Percentiles rank a stretch among this genome's conserved stretches.
These are phyloP conservation scores for Fusarium longipes DNA, from an alignment of 2,329 filamentous ascomycete species.

Conservation along the genomic window DNA sequence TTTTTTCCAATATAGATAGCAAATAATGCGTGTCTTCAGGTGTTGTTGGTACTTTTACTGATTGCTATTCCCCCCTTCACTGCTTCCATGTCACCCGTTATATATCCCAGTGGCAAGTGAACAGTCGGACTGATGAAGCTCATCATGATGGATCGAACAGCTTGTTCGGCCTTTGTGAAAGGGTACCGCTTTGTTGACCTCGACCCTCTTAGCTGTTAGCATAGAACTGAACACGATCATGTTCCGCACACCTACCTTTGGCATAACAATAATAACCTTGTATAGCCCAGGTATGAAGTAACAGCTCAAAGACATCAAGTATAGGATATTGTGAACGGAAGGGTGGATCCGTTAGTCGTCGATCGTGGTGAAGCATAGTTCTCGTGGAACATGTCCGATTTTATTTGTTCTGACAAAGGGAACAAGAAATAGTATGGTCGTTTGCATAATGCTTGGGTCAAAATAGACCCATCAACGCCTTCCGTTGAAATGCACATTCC, in stretches of 20 bases:
- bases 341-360: slow-evolving; percentile 20
- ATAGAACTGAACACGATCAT: neutral
- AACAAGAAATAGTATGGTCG: slow-evolving; percentile 44
- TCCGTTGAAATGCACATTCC: slow-evolving; percentile 38
- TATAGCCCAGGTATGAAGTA: slow-evolving; percentile 1
- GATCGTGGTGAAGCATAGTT: slow-evolving; percentile 30
- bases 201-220: slow-evolving; percentile 12
- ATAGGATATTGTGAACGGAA: slow-evolving; percentile 2
- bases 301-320: slow-evolving; percentile 8
- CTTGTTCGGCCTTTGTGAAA: slow-evolving; percentile 16
- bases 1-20: neutral
- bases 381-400: slow-evolving; percentile 47
- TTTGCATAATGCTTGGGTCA: slow-evolving; percentile 39
- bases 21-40: slow-evolving; percentile 1
- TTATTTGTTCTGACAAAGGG: slow-evolving; percentile 48
- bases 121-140: slow-evolving; percentile 17
- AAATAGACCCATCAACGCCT: slow-evolving; percentile 34
- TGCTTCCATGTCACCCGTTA: neutral
- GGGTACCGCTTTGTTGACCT: neutral
- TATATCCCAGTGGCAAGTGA: slow-evolving; percentile 18
- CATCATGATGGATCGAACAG: slow-evolving; percentile 6
- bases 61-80: neutral
- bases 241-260: slow-evolving; percentile 10
- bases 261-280: neutral
- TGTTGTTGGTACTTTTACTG: neutral